These are phyloP conservation scores for Tricholoma furcatifolium DNA, from an alignment of 768 basidiomycete species.

Conservation along the genomic window DNA sequence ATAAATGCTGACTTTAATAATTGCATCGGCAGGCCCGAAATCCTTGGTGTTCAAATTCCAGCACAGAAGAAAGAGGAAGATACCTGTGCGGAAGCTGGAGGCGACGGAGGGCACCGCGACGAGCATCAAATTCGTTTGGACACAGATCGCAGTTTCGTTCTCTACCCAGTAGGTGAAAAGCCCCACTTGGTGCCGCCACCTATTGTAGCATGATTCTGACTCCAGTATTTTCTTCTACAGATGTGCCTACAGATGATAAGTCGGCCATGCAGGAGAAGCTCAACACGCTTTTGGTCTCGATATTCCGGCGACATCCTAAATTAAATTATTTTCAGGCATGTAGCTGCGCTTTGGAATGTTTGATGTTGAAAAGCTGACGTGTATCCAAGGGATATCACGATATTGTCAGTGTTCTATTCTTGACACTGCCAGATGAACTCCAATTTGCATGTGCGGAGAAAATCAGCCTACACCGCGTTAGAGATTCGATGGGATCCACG, in stretches of 20 bases:
- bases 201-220: background rate
- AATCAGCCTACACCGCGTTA: constrained; percentile 70
- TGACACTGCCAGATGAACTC: constrained; percentile 64
- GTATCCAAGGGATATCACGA: constrained; percentile 84
- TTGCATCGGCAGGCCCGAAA: constrained; percentile 9
- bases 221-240: constrained; percentile 2
- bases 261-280: constrained; percentile 64
- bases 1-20: background rate
- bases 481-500: constrained; percentile 86
- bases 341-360: background rate
- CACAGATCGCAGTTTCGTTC: constrained; percentile 90
- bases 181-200: constrained; percentile 1
- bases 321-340: constrained; percentile 82
- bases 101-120: constrained; percentile 52
- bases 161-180: constrained; percentile 83
- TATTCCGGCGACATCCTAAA: constrained; percentile 71
- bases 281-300: constrained; percentile 66
- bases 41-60: constrained; percentile 14
- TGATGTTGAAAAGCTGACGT: background rate
- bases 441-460: constrained; percentile 65
- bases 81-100: constrained; percentile 5
- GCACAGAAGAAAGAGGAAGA: background rate
- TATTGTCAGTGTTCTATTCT: constrained; percentile 79
- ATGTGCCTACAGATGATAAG: constrained; percentile 32
- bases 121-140: constrained; percentile 88